Evolutionary conservation across 2,329 filamentous ascomycete species (phyloP).

Genomic region (Fusarium sp.): DNA sequence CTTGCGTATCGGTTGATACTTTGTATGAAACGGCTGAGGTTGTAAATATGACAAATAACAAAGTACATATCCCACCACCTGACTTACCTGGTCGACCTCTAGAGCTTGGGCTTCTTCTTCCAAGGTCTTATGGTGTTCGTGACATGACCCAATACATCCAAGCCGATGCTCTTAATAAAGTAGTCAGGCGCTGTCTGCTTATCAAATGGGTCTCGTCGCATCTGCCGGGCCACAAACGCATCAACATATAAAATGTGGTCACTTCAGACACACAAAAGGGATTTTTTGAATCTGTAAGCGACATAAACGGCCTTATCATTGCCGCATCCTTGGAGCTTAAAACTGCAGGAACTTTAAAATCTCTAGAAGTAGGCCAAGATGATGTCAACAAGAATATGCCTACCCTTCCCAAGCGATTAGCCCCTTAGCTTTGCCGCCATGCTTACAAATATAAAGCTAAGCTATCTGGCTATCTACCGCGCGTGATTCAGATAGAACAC

Average conservation of each 20-base stretch:
- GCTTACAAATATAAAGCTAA: constrained; percentile 47
- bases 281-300: constrained; percentile 46
- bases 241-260: constrained; percentile 36
- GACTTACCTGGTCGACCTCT: constrained; percentile 22
- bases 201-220: constrained; percentile 18
- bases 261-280: constrained; percentile 14
- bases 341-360: constrained; percentile 32
- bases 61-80: constrained; percentile 2
- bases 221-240: constrained; percentile 23
- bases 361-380: constrained; percentile 10
- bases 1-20: constrained; percentile 40
- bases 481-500: constrained; percentile 45
- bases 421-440: constrained; percentile 44
- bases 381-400: not conserved
- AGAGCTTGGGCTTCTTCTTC: constrained; percentile 31
- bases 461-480: constrained; percentile 43
- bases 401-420: constrained; percentile 8
- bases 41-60: not conserved
- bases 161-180: constrained; percentile 38
- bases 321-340: constrained; percentile 45
- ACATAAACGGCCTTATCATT: constrained; percentile 48
- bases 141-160: constrained; percentile 45
- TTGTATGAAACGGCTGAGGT: constrained; percentile 36
- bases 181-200: constrained; percentile 32
- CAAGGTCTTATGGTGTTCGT: constrained; percentile 15